Conservation (phyloP, 805 yeast species). For the Ogataea methylovora region DNA sequence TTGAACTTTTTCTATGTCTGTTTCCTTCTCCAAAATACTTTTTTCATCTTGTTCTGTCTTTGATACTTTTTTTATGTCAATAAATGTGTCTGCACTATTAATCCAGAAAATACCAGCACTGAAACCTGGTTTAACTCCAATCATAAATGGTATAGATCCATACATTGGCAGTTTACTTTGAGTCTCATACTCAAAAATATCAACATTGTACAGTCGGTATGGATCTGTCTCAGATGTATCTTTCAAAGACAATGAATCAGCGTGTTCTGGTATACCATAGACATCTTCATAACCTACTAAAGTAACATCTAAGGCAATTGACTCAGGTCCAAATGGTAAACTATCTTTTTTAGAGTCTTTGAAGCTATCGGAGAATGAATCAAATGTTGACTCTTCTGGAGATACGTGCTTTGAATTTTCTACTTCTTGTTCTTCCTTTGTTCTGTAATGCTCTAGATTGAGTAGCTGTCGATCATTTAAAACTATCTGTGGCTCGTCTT, state of each 20-base stretch:
- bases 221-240: slow-evolving; percentile 67
- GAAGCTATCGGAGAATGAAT: slow-evolving; percentile 67
- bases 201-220: slow-evolving; percentile 86
- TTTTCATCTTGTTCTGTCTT: background rate
- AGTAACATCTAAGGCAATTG: slow-evolving; percentile 72
- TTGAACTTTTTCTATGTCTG: slow-evolving; percentile 8
- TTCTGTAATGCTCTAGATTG: slow-evolving; percentile 78
- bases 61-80: slow-evolving; percentile 51
- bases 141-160: slow-evolving; percentile 86
- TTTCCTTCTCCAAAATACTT: no score
- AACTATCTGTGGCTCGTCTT: slow-evolving; percentile 40
- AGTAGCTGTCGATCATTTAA: slow-evolving; percentile 66
- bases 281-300: slow-evolving; percentile 56
- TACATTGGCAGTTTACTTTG: slow-evolving; percentile 86
- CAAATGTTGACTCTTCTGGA: slow-evolving; percentile 55
- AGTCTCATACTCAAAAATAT: slow-evolving; percentile 87
- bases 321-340: slow-evolving; percentile 81
- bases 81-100: slow-evolving; percentile 86
- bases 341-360: slow-evolving; percentile 58
- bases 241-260: slow-evolving; percentile 66
- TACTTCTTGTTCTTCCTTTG: slow-evolving; percentile 30
- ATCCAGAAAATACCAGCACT: slow-evolving; percentile 85
- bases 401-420: slow-evolving; percentile 31
- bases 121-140: slow-evolving; percentile 51
- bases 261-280: slow-evolving; percentile 97